Percentiles rank a stretch among this genome's conserved stretches.
Evolutionary conservation across 1,139 yeast species (phyloP).

Genomic region (Yamadazyma buinensis): DNA sequence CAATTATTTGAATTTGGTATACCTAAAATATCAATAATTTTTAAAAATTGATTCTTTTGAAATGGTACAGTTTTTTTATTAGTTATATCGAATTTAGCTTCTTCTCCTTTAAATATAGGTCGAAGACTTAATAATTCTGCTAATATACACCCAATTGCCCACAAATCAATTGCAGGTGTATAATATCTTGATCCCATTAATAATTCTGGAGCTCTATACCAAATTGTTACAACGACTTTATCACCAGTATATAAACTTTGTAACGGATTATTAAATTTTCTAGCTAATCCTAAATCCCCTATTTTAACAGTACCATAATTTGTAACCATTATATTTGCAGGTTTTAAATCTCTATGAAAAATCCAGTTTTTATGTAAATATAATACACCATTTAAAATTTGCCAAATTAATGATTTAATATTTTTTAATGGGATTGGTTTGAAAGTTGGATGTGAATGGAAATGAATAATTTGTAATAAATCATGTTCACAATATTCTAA

Average conservation of each 20-base stretch:
- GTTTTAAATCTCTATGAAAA: conserved; percentile 90
- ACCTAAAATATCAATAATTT: conserved; percentile 86
- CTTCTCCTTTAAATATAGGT: conserved; percentile 97
- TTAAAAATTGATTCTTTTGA: conserved; percentile 87
- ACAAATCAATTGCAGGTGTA: conserved; percentile 89
- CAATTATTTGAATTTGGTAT: conserved; percentile 74
- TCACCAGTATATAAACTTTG: conserved; percentile 92
- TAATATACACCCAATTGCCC: conserved; percentile 97
- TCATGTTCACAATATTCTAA: conserved; percentile 97
- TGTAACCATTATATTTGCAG: conserved; percentile 97
- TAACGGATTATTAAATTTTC: conserved; percentile 83
- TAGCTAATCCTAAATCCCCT: conserved; percentile 93
- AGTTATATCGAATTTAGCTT: conserved; percentile 79
- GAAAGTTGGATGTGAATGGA: conserved; percentile 85
- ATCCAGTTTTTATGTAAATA: conserved; percentile 95
- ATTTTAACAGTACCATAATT: conserved; percentile 85
- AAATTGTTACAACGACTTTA: conserved; percentile 95
- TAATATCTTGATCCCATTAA: conserved; percentile 89
- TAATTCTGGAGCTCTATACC: conserved; percentile 97
- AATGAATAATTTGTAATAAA: conserved; percentile 85
- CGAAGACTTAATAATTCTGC: conserved; percentile 86
- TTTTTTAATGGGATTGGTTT: conserved; percentile 74
- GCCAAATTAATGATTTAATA: conserved; percentile 85
- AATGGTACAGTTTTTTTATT: conserved; percentile 90
- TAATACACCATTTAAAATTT: conserved; percentile 84